These are phyloP conservation scores for Cyclostephanos tholiformis DNA, from an alignment of 108 stramenopile species.

Conservation along the genomic window DNA sequence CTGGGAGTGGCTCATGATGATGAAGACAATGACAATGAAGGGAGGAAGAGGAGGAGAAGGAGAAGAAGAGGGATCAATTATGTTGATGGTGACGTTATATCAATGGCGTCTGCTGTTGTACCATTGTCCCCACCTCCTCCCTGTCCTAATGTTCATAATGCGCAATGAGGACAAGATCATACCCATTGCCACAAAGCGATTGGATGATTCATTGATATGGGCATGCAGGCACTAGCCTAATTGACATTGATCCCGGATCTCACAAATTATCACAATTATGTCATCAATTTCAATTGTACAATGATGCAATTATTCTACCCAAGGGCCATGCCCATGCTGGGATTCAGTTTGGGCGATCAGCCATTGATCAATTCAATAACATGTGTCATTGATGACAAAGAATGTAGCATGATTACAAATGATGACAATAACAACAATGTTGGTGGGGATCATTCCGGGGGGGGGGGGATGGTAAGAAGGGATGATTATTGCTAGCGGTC, in stretches of 20 bases:
- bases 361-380: constrained; percentile 5
- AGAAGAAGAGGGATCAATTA: too few species aligned
- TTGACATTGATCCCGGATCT: constrained; percentile 63
- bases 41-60: neutral
- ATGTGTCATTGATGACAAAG: too few species aligned
- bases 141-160: constrained; percentile 72
- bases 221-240: constrained; percentile 62
- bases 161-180: constrained; percentile 66
- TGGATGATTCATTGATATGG: constrained; percentile 47
- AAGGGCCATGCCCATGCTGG: constrained; percentile 50
- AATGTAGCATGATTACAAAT: too few species aligned
- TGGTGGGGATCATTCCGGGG: neutral
- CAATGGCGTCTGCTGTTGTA: neutral
- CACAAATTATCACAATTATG: constrained; percentile 46
- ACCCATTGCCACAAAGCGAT: constrained; percentile 64
- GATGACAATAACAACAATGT: neutral
- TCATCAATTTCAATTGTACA: constrained; percentile 46
- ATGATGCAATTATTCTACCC: constrained; percentile 73
- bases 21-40: constrained; percentile 11
- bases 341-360: constrained; percentile 55
- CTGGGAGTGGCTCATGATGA: too few species aligned
- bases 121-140: constrained; percentile 27
- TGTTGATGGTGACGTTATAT: neutral
- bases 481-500: constrained; percentile 29
- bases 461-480: constrained; percentile 19